phyloP scores from a whole-genome alignment of 805 yeast species.

The Hanseniaspora nectarophila region DNA sequence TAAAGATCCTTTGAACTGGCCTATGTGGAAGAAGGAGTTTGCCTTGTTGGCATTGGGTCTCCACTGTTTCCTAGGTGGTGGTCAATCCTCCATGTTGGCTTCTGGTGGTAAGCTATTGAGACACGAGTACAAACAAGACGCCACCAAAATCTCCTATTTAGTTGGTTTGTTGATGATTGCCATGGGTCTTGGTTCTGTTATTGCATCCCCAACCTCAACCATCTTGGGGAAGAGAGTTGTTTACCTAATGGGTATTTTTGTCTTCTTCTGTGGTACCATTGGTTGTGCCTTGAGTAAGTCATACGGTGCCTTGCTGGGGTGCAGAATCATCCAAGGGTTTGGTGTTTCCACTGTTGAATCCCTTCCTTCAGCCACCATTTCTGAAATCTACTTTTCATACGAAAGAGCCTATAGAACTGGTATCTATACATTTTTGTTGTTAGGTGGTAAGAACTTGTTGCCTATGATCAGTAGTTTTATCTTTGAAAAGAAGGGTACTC shows the following conservation, averaged over 20 bases:
- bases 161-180: slow-evolving; percentile 51
- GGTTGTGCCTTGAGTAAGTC: slow-evolving; percentile 43
- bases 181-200: slow-evolving; percentile 45
- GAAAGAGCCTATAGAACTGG: slow-evolving; percentile 52
- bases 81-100: slow-evolving; percentile 49
- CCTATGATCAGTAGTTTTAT: slow-evolving; percentile 47
- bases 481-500: slow-evolving; percentile 38
- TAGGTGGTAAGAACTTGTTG: slow-evolving; percentile 51
- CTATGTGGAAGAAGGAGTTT: slow-evolving; percentile 44
- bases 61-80: slow-evolving; percentile 50
- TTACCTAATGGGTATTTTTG: slow-evolving; percentile 37
- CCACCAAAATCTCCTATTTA: slow-evolving; percentile 37
- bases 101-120: slow-evolving; percentile 39
- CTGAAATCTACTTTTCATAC: slow-evolving; percentile 50
- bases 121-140: slow-evolving; percentile 34
- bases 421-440: slow-evolving; percentile 42
- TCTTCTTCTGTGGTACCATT: slow-evolving; percentile 41
- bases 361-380: slow-evolving; percentile 47
- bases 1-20: slow-evolving; percentile 59
- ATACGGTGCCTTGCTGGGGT: slow-evolving; percentile 44
- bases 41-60: slow-evolving; percentile 43
- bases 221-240: slow-evolving; percentile 47
- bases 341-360: slow-evolving; percentile 54
- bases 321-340: slow-evolving; percentile 46
- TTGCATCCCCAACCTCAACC: slow-evolving; percentile 48